phyloP scores from a whole-genome alignment of 2,329 filamentous ascomycete species.

The Penicillium freii region DNA sequence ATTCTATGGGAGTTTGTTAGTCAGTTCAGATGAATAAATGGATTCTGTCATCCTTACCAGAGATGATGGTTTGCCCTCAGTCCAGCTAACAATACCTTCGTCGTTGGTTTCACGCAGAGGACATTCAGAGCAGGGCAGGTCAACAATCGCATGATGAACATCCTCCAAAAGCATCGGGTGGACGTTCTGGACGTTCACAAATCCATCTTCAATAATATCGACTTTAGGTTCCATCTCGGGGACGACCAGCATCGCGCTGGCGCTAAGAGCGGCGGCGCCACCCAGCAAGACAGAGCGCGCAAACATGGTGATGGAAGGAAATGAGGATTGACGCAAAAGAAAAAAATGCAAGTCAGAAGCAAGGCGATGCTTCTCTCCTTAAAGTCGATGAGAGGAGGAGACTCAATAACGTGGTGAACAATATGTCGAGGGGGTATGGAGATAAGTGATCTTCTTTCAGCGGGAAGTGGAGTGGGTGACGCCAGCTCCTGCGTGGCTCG shows the following conservation, averaged over 20 bases:
- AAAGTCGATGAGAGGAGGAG: background rate
- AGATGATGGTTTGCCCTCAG: constrained; percentile 36
- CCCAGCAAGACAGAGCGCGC: constrained; percentile 37
- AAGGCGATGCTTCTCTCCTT: background rate
- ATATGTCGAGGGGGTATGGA: constrained; percentile 3
- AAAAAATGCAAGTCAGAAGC: background rate
- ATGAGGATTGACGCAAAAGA: background rate
- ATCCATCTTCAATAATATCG: constrained; percentile 16
- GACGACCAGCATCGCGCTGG: constrained; percentile 40
- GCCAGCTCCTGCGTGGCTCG: constrained; percentile 10
- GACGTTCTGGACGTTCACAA: constrained; percentile 26
- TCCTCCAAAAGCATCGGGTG: constrained; percentile 28
- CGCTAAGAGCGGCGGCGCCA: constrained; percentile 34
- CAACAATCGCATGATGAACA: constrained; percentile 29
- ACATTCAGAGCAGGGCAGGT: constrained; percentile 40
- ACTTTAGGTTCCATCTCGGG: constrained; percentile 33
- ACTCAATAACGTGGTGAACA: background rate
- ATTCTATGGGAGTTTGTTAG: constrained; percentile 23
- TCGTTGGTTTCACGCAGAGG: constrained; percentile 36
- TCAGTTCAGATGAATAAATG: background rate
- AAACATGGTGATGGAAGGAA: constrained; percentile 31
- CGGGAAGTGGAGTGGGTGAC: constrained; percentile 11
- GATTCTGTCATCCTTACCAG: constrained; percentile 31
- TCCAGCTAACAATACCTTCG: constrained; percentile 33
- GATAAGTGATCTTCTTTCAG: constrained; percentile 10